phyloP scores from a whole-genome alignment of 768 basidiomycete species.

The Hericium coralloides region DNA sequence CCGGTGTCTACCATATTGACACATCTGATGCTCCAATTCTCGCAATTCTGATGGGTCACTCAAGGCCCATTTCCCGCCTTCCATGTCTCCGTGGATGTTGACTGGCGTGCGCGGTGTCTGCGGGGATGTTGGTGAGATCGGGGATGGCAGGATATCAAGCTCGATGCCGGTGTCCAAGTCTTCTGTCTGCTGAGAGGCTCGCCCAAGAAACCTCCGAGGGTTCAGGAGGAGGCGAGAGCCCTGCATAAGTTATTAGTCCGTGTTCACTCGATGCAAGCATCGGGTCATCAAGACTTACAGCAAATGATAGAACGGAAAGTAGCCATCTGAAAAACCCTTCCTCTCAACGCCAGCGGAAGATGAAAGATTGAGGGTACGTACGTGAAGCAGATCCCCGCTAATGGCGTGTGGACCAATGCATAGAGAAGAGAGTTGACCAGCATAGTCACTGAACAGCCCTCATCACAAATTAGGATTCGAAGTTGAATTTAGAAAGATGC shows the following conservation, averaged over 20 bases:
- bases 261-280: constrained; percentile 35
- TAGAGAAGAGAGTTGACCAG: constrained; percentile 19
- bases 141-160: not conserved
- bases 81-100: too few species aligned
- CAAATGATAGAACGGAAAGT: constrained; percentile 18
- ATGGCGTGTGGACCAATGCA: constrained; percentile 15
- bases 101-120: not conserved
- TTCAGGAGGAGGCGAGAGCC: not conserved
- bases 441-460: constrained; percentile 14
- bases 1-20: too few species aligned
- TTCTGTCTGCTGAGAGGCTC: constrained; percentile 31
- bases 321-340: constrained; percentile 13
- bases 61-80: too few species aligned
- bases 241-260: not conserved
- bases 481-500: not conserved
- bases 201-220: constrained; percentile 38
- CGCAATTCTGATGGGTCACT: too few species aligned
- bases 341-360: not conserved
- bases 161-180: not conserved
- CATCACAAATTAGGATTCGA: not conserved
- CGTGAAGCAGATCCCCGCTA: constrained; percentile 22
- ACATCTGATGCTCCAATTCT: too few species aligned
- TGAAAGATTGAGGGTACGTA: constrained; percentile 4
- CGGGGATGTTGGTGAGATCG: not conserved
- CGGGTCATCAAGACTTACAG: constrained; percentile 7